Percentiles rank a stretch among this genome's conserved stretches.
Conservation (phyloP, 108 stramenopile species). For the Nannochloropsis gaditana region DNA sequence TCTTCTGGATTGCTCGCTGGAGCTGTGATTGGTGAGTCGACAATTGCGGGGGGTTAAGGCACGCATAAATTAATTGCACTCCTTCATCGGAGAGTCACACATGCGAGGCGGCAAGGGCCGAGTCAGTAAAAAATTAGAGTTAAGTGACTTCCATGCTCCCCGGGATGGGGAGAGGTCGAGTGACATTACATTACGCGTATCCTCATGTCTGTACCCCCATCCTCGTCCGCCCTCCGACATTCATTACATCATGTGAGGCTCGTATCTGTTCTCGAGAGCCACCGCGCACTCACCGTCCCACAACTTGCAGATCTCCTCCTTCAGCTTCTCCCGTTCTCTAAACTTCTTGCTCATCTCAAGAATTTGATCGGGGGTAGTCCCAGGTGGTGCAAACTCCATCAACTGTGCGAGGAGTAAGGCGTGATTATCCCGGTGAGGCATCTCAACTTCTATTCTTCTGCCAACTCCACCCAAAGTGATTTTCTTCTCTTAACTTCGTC, state of each 20-base stretch:
- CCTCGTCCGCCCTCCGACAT: too few species aligned
- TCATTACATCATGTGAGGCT: too few species aligned
- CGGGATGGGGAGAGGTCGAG: background rate
- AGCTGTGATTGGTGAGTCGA: background rate
- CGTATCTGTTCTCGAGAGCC: too few species aligned
- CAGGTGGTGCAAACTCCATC: conserved; percentile 19
- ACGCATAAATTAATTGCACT: too few species aligned
- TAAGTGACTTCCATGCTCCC: background rate
- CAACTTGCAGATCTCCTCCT: conserved; percentile 20
- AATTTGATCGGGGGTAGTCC: background rate
- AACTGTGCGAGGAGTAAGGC: background rate
- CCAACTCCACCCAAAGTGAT: background rate
- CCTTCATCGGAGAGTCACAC: background rate
- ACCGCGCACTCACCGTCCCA: background rate
- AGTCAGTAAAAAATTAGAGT: conserved; percentile 17
- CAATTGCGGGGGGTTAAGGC: too few species aligned
- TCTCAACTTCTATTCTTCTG: too few species aligned
- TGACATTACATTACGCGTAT: background rate
- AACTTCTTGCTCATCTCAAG: background rate
- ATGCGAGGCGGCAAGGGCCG: background rate
- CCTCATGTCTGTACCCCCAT: too few species aligned
- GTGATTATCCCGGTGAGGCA: background rate
- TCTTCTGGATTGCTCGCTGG: conserved; percentile 3
- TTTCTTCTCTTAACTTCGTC: background rate
- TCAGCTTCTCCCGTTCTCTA: background rate